Evolutionary conservation across 75 land plant genomes (phyloP).

Genomic region (Azolla pinnata): DNA sequence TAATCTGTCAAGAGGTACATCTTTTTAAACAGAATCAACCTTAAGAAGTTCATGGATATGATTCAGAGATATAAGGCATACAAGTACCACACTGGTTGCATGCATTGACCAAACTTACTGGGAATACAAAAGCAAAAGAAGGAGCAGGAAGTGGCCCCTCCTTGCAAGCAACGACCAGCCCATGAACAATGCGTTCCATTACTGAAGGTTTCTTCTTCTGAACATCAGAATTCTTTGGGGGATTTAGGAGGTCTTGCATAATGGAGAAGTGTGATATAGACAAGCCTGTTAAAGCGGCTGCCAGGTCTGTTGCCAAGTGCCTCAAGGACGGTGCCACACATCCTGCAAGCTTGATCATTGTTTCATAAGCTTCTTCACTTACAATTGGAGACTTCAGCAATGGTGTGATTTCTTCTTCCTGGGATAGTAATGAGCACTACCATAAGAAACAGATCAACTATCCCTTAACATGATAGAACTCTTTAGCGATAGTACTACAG

Average conservation of each 20-base stretch:
- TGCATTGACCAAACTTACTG: conserved; percentile 63
- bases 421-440: conserved; percentile 9
- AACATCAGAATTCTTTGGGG: conserved; percentile 17
- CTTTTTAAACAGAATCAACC: conserved; percentile 5
- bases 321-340: conserved; percentile 68
- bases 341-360: conserved; percentile 66
- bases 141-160: conserved; percentile 86
- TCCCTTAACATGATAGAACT: too few species aligned
- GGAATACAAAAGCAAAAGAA: conserved; percentile 78
- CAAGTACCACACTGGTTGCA: too few species aligned
- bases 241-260: conserved; percentile 36
- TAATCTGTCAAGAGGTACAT: conserved; percentile 33
- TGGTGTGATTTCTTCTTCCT: conserved; percentile 72
- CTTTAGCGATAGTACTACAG: too few species aligned
- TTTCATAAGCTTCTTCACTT: conserved; percentile 57
- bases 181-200: conserved; percentile 59
- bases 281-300: conserved; percentile 64
- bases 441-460: too few species aligned
- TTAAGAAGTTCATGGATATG: not conserved
- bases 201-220: conserved; percentile 27
- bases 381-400: conserved; percentile 72
- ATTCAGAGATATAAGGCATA: too few species aligned
- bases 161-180: conserved; percentile 62
- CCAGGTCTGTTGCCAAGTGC: conserved; percentile 75
- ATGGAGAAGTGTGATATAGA: conserved; percentile 28